Evolutionary conservation across 306 rosid genomes (phyloP).

Genomic region (Glycine soja): DNA sequence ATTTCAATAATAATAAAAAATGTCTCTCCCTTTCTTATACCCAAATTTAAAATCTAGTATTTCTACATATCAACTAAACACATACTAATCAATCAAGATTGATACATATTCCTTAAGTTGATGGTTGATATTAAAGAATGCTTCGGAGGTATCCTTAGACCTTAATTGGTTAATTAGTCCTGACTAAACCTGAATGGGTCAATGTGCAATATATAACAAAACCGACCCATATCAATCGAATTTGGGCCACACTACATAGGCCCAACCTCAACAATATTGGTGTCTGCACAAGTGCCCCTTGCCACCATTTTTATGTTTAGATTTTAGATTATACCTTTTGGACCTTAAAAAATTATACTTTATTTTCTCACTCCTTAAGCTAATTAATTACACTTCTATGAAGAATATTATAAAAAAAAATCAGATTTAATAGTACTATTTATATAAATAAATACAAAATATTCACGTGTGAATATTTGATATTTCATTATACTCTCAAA

Average conservation of each 20-base stretch:
- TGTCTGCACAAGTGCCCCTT: neutral
- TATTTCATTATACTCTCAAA: neutral
- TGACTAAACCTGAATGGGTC: too few species aligned
- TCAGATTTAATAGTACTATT: neutral
- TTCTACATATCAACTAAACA: neutral
- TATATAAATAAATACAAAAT: neutral
- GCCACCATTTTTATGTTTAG: neutral
- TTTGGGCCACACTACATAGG: neutral
- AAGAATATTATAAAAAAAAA: neutral
- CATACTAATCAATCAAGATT: neutral
- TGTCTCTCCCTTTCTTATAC: neutral
- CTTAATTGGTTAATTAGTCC: too few species aligned
- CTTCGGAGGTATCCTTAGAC: too few species aligned
- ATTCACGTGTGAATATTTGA: neutral
- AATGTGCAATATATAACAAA: neutral
- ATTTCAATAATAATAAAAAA: too few species aligned
- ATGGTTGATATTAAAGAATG: too few species aligned
- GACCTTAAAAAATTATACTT: neutral
- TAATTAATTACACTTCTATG: neutral
- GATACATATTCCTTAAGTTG: too few species aligned
- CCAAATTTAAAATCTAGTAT: neutral
- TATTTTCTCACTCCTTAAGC: neutral
- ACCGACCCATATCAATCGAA: neutral
- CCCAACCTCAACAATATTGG: neutral
- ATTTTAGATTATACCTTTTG: too few species aligned